Conservation (phyloP, 2,329 filamentous ascomycete genomes). For the Emmonsiellopsis sp. region DNA sequence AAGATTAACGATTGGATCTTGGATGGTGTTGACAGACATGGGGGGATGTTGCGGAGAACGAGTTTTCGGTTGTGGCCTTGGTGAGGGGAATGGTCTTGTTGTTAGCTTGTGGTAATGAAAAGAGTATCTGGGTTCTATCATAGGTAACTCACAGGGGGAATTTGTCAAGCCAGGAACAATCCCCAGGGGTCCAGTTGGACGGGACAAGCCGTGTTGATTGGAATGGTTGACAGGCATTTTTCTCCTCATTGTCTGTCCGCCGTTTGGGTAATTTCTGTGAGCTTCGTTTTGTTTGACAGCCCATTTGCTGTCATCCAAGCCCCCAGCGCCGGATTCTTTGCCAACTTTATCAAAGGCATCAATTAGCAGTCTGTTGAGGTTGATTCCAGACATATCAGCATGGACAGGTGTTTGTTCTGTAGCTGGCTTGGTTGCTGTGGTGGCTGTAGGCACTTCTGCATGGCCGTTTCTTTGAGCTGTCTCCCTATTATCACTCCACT, state of each 20-base stretch:
- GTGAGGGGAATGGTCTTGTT: conserved; percentile 10
- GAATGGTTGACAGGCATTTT: neutral
- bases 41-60: conserved; percentile 28
- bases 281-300: neutral
- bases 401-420: neutral
- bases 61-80: conserved; percentile 17
- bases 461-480: too few relatives aligned
- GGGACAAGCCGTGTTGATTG: neutral
- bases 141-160: too few relatives aligned
- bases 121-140: too few relatives aligned
- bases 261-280: neutral
- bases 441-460: neutral
- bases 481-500: too few relatives aligned
- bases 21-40: conserved; percentile 17
- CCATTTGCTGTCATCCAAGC: conserved; percentile 9
- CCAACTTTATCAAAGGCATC: conserved; percentile 9
- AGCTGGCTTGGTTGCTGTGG: neutral
- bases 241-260: neutral
- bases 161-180: too few relatives aligned
- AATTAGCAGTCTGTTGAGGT: conserved; percentile 3
- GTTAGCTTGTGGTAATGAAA: conserved; percentile 1
- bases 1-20: conserved; percentile 29
- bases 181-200: neutral
- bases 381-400: neutral
- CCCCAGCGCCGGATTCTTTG: conserved; percentile 2